Conservation (phyloP, 805 yeast species). For the Grigorovia yakushimaensis region DNA sequence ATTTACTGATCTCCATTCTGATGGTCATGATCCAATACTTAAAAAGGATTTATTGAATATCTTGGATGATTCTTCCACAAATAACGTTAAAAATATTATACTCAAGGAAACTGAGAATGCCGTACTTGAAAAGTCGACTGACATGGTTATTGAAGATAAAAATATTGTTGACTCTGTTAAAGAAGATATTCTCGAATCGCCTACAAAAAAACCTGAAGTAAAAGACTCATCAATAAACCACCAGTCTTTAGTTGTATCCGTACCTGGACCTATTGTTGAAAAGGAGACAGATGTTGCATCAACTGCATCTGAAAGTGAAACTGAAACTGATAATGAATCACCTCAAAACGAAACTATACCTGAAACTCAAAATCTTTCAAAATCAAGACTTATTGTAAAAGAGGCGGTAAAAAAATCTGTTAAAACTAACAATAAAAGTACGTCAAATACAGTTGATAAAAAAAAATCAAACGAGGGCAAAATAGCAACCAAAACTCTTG, state of each 20-base stretch:
- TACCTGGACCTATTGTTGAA: no score
- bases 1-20: conserved; percentile 2
- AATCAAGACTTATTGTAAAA: no score
- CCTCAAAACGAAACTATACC: no score
- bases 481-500: no score
- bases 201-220: neutral
- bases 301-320: neutral
- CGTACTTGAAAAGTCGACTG: neutral
- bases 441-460: no score
- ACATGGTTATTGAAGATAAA: neutral
- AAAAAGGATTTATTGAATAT: conserved; percentile 6
- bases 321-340: neutral
- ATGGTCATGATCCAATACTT: conserved; percentile 2
- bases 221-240: neutral
- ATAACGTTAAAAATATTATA: neutral
- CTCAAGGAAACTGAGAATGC: neutral
- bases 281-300: neutral
- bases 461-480: no score
- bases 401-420: no score
- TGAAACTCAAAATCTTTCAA: no score
- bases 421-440: no score
- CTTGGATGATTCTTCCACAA: neutral
- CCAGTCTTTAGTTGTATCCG: no score
- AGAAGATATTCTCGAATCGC: neutral
- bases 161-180: neutral